A percentile compares a stretch with the other conserved stretches of the same genome.
phyloP scores from a whole-genome alignment of 805 yeast genomes.

The Peterozyma xylosa region DNA sequence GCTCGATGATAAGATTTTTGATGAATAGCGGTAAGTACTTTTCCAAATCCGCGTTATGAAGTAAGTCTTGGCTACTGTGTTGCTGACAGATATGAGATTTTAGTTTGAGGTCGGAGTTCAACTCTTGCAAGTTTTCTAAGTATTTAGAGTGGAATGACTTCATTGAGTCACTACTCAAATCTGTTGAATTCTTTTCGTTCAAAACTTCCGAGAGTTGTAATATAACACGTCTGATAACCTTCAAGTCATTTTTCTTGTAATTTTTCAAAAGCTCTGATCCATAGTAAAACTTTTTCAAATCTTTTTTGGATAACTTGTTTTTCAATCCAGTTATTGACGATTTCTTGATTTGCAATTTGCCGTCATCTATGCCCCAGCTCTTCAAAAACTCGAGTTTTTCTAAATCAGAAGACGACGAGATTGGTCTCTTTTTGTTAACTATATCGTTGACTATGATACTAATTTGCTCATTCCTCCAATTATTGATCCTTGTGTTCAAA shows the following conservation, averaged over 20 bases:
- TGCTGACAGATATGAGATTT: neutral
- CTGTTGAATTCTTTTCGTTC: neutral
- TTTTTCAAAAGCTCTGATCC: slow-evolving; percentile 15
- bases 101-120: slow-evolving; percentile 1
- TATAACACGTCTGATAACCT: slow-evolving; percentile 12
- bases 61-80: neutral
- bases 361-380: slow-evolving; percentile 24
- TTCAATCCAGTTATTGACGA: neutral
- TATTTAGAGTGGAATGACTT: neutral
- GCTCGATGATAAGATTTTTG: slow-evolving; percentile 8
- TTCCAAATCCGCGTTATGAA: slow-evolving; percentile 10
- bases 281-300: slow-evolving; percentile 8
- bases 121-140: slow-evolving; percentile 1
- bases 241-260: slow-evolving; percentile 15
- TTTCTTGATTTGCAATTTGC: slow-evolving; percentile 1
- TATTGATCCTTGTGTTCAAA: slow-evolving; percentile 19
- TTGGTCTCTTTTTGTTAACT: neutral
- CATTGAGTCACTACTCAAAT: neutral
- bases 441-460: slow-evolving; percentile 15
- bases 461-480: slow-evolving; percentile 22
- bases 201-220: slow-evolving; percentile 13
- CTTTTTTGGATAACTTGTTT: neutral
- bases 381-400: slow-evolving; percentile 19
- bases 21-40: slow-evolving; percentile 11
- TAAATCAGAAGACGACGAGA: neutral